Evolutionary conservation across 257 asterid genomes (phyloP), one percentile per base, ranked within the genome.

Genomic region (Linderniella brevidens): DNA sequence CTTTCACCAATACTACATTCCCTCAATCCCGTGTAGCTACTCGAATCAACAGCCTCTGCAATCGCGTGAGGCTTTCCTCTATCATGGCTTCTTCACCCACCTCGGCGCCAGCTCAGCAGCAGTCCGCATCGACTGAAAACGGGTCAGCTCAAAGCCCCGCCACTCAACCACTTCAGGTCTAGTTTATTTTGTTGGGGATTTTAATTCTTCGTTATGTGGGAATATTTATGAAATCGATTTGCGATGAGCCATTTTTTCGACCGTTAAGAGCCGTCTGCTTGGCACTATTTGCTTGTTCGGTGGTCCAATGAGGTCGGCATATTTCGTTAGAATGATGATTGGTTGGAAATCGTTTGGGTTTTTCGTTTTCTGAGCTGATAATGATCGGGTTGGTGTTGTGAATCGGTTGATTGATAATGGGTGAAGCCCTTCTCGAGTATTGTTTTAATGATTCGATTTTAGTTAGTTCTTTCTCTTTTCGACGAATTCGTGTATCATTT

Each of bases 161-260:
- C 9, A 53, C 74, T 49, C 67, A 59, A 59, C 74, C 77, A 19
- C 37, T 66, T 39, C 84, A 75, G 80, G 86, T 76, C 5, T 46
- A 46, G 2, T 54, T 56, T 46, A 44, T 42, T 46, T 10, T 3
- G 6, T 25, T 25, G 32, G 32, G 32, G 3, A 25, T 38, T 65
- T 29, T 29, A 4, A 14, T 14, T 25, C 12, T 42, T 45, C 52
- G 19, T 52, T 62, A 18, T n/a, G n/a, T n/a, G n/a, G n/a, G n/a
- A n/a, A n/a, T n/a, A n/a, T n/a, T n/a, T n/a, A n/a, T 17, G 18
- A 54, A 47, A 41, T 55, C 29, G 36, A 29, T 56, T 53, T 55
- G 19, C 46, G 53, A 25, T 35, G 17, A 14, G 35, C 57, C 40
- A 38, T 6, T 35, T 49, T 6, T 38, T 38, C 5, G 12, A 38